Conservation (phyloP, 2,329 filamentous ascomycete species). For the Pezicula rhizophila region DNA sequence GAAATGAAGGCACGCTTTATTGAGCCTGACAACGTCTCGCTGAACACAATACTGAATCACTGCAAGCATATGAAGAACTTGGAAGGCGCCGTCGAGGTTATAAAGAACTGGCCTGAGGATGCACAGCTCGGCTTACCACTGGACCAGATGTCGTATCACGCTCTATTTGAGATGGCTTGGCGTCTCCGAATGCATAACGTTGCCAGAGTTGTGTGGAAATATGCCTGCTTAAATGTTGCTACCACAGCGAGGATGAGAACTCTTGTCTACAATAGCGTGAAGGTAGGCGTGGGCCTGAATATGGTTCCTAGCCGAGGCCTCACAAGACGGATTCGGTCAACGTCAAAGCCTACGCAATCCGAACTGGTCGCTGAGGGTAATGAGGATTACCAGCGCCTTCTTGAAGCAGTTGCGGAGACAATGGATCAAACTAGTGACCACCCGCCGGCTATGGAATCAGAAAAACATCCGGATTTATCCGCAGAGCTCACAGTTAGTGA, state of each 20-base stretch:
- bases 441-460: too few relatives aligned
- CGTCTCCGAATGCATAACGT: conserved; percentile 32
- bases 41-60: conserved; percentile 18
- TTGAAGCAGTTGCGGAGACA: too few relatives aligned
- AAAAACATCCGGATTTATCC: too few relatives aligned
- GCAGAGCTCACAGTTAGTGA: background rate
- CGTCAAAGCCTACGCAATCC: background rate
- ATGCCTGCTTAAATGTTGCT: conserved; percentile 34
- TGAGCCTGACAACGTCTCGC: conserved; percentile 7
- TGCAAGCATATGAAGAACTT: conserved; percentile 14
- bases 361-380: background rate
- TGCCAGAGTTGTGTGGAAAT: conserved; percentile 40
- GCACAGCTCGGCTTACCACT: conserved; percentile 1
- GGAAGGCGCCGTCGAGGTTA: conserved; percentile 12
- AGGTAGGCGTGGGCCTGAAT: background rate
- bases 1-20: conserved; percentile 17
- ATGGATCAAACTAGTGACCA: too few relatives aligned
- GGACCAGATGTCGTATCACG: conserved; percentile 24
- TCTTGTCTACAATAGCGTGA: conserved; percentile 10
- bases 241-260: conserved; percentile 21
- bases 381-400: background rate
- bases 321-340: background rate
- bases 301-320: background rate
- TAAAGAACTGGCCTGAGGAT: conserved; percentile 6
- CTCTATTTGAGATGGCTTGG: conserved; percentile 37